Percentiles rank a stretch among this genome's conserved stretches.
phyloP scores from a whole-genome alignment of 768 basidiomycete species.

The Boletus barrowsii region DNA sequence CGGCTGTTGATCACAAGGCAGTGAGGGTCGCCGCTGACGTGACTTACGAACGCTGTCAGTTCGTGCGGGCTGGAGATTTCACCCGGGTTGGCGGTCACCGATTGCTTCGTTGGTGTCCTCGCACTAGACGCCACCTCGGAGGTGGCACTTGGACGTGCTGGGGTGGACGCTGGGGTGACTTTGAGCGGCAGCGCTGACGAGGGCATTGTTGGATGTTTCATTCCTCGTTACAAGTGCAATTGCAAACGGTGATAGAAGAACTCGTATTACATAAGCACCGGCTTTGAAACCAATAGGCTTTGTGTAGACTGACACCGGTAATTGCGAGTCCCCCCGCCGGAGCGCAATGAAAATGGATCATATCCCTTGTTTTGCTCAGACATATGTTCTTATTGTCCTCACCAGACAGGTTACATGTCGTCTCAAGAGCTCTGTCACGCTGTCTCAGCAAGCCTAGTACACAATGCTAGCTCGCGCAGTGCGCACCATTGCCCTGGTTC shows the following conservation, averaged over 20 bases:
- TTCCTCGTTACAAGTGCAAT: no score
- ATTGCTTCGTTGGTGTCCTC: constrained; percentile 49
- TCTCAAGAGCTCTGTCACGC: not conserved
- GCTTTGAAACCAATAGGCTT: constrained; percentile 6
- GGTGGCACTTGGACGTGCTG: constrained; percentile 37
- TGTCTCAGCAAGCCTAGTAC: not conserved
- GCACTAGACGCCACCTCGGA: constrained; percentile 22
- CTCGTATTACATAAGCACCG: constrained; percentile 11
- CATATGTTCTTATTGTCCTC: constrained; percentile 5
- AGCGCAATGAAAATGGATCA: no score
- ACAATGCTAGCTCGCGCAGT: not conserved
- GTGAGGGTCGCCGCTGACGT: constrained; percentile 4
- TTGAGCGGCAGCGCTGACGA: constrained; percentile 68
- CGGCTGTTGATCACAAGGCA: not conserved
- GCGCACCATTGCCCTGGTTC: not conserved
- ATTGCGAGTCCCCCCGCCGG: not conserved
- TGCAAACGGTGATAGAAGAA: no score
- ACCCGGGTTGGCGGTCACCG: constrained; percentile 35
- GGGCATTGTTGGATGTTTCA: constrained; percentile 25
- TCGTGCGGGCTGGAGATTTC: constrained; percentile 94
- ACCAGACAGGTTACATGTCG: not conserved
- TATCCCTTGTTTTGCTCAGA: no score
- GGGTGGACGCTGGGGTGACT: constrained; percentile 52
- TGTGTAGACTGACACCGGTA: constrained; percentile 2
- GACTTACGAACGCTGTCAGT: constrained; percentile 86